Base-by-base conservation (phyloP, 1,139 yeast genomes). In the Nadsonia starkeyi-henricii region DNA sequence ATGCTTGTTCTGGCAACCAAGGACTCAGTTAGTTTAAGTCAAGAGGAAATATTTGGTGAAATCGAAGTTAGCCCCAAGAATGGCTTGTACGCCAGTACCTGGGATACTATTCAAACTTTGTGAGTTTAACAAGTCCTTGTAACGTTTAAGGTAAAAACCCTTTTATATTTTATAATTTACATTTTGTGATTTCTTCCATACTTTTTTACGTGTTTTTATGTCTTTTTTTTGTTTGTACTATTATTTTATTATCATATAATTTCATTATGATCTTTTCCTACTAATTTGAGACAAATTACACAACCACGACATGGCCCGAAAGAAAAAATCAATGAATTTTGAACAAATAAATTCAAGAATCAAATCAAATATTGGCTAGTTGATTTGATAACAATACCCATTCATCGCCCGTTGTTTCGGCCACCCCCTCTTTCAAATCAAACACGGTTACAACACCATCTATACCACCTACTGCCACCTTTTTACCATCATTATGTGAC, bases 1-100 rank as follows among this genome's bases (percentile, higher is more conserved):
- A 64, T 88, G 61, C 70, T 89, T 57, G 91, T 86, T 1, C 69
- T 88, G 54, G 94, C 95, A 1, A 83, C 94, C 8, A 72, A 79
- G 50, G 91, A 83, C 57, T 81, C 89, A 47, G 67, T 88, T 47
- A 66, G 70, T 20, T 63, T 88, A 44, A 65, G 75, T 30, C 96
- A 88, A 66, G 68, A 70, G 2, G 71, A 69, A 37, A 63, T 83
- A 17, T 85, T 79, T 52, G 81, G 80, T 2, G 77, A 74, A 41
- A 80, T 88, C 49, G 58, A 61, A 17, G 72, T 86, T 43, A 62
- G 68, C 20, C 69, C 79, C 4, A 80, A 74, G 57, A 72, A 72
- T 47, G 66, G 67, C 41, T 62, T 83, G 46, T 76, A 70, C 55
- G 67, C 66, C 49, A 69, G 47, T 13, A 47, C 46, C 23, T 52